Evolutionary conservation across 345 rosid species (phyloP).

Genomic region (Hibiscus trionum): DNA sequence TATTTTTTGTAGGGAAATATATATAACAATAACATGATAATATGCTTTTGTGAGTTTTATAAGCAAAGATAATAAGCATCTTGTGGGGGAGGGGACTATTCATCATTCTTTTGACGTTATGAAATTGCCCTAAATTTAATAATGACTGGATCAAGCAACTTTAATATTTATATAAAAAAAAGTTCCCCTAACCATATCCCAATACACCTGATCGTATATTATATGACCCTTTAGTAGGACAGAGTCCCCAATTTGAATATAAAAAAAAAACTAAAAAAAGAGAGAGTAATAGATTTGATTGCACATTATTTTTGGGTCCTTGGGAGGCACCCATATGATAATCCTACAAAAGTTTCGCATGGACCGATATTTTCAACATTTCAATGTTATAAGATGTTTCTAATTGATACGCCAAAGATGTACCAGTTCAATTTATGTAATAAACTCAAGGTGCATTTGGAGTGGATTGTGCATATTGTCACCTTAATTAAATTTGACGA

Average conservation of each 20-base stretch:
- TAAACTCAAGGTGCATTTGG: constrained; percentile 4
- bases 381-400: background rate
- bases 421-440: background rate
- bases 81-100: background rate
- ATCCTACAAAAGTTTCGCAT: constrained; percentile 2
- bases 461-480: constrained; percentile 17
- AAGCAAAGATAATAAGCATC: background rate
- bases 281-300: no score
- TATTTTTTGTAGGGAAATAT: no score
- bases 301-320: background rate
- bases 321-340: constrained; percentile 19
- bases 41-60: background rate
- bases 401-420: background rate
- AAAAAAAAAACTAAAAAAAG: background rate
- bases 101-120: constrained; percentile 1
- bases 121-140: background rate
- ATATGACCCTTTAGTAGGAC: no score
- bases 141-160: constrained; percentile 1
- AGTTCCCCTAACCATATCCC: no score
- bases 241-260: background rate
- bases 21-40: background rate
- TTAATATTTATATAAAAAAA: background rate
- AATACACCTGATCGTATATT: no score
- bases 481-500: background rate
- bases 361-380: background rate